These are phyloP conservation scores for Colletotrichum sidae DNA, from an alignment of 2,329 filamentous ascomycete genomes.

Conservation along the genomic window DNA sequence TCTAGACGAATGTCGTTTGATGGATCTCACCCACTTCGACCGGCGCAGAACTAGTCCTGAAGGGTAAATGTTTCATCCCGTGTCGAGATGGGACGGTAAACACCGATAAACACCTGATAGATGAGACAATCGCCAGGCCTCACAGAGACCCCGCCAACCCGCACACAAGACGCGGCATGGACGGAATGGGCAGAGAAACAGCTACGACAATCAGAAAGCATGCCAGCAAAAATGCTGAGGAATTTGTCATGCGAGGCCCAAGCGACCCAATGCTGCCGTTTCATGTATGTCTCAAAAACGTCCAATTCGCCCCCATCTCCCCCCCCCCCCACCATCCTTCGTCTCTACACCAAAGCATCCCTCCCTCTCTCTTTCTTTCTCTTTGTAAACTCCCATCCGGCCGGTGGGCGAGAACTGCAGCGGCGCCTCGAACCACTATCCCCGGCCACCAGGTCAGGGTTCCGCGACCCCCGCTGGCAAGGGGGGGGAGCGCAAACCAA, in stretches of 20 bases:
- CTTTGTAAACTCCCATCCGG: too few species aligned
- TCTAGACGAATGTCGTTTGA: conserved; percentile 20
- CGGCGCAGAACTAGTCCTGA: not conserved
- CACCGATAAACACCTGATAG: conserved; percentile 34
- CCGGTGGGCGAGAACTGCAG: too few species aligned
- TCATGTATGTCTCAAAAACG: conserved; percentile 37
- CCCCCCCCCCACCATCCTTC: not conserved
- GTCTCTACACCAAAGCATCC: not conserved
- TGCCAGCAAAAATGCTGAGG: conserved; percentile 4
- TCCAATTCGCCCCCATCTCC: not conserved
- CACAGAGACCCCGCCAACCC: not conserved
- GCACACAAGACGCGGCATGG: conserved; percentile 3
- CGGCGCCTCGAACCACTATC: too few species aligned
- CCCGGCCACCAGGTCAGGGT: too few species aligned
- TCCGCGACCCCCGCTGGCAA: too few species aligned
- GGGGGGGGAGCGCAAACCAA: too few species aligned
- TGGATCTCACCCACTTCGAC: conserved; percentile 4
- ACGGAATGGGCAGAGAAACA: not conserved
- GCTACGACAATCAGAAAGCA: not conserved
- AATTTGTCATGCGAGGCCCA: conserved; percentile 37
- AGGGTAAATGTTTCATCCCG: conserved; percentile 35
- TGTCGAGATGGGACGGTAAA: conserved; percentile 32
- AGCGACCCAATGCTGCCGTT: conserved; percentile 26
- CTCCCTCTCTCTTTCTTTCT: not conserved
- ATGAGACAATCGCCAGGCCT: conserved; percentile 22